Conservation (phyloP, 306 rosid species). For the Sechiopsis laciniata region DNA sequence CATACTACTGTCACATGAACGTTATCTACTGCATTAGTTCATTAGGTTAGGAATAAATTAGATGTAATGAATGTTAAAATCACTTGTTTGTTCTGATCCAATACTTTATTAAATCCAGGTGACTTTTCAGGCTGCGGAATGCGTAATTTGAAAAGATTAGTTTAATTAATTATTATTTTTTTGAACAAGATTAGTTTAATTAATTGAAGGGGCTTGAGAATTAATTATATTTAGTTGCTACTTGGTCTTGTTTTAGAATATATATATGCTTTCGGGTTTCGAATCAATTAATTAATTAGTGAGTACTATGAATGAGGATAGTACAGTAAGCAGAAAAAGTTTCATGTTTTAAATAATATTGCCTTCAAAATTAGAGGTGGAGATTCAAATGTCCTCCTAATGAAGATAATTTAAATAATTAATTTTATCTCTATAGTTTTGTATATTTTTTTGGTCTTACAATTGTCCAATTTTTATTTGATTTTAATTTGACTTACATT, state of each 20-base stretch:
- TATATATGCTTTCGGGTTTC: not conserved
- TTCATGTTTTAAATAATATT: too few relatives aligned
- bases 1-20: not conserved
- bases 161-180: not conserved
- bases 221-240: not conserved
- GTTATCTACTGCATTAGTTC: not conserved
- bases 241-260: not conserved
- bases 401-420: not conserved
- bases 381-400: not conserved
- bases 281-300: not conserved
- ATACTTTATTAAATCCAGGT: conserved; percentile 3
- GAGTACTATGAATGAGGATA: not conserved
- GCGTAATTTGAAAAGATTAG: not conserved
- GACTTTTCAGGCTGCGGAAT: conserved; percentile 13
- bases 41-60: not conserved
- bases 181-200: not conserved
- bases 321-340: not conserved
- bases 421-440: not conserved
- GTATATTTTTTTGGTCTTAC: not conserved
- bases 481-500: too few relatives aligned
- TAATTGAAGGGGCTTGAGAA: not conserved
- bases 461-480: too few relatives aligned
- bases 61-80: conserved; percentile 2
- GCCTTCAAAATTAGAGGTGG: not conserved
- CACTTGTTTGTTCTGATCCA: not conserved